Evolutionary conservation across 306 rosid genomes (phyloP), one percentile per base, ranked within the genome.

Genomic region (Morella rubra): DNA sequence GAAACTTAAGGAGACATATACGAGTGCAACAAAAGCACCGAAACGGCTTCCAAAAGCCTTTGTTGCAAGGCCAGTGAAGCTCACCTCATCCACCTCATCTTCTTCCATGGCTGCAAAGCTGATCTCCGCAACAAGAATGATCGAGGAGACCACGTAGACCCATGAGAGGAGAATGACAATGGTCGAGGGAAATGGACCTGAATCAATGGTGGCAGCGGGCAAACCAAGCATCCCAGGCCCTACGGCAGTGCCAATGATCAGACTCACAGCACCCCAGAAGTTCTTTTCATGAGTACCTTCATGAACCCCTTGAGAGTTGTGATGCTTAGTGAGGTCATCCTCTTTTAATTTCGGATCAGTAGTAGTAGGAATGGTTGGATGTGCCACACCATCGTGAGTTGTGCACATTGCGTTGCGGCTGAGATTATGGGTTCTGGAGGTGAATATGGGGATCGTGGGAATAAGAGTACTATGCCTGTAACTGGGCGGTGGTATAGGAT

Each of bases 181-280:
- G 24, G 91, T 79, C 27, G 93, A 89, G 47, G 90, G 93, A 68
- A 89, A 75, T 44, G 81, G 88, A 10, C 88, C 91, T 14, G 91
- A 80, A 76, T 81, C 72, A 10, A 87, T 81, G 12, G 93, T 85
- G 55, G 76, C 64, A 14, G 89, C 51, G 0, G 88, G 93, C 24
- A 89, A 68, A 16, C 83, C 84, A 47, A 89, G 76, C 88, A 87
- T 87, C 69, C 93, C 90, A 75, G 85, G 90, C 9, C 91, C 91
- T 8, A 85, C 87, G 13, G 86, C 88, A 42, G 86, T 78, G 32
- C 91, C 88, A 41, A 87, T 69, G 5, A 89, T 85, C 72, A 89
- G 74, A 84, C 87, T 70, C 73, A 81, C 88, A 16, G 89, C 93
- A 60, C 89, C 93, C 88, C 83, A 87, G 83, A 89, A 85, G 69